These are phyloP conservation scores for Talaromyces albobiverticillius DNA, from an alignment of 2,329 filamentous ascomycete species.

Conservation along the genomic window DNA sequence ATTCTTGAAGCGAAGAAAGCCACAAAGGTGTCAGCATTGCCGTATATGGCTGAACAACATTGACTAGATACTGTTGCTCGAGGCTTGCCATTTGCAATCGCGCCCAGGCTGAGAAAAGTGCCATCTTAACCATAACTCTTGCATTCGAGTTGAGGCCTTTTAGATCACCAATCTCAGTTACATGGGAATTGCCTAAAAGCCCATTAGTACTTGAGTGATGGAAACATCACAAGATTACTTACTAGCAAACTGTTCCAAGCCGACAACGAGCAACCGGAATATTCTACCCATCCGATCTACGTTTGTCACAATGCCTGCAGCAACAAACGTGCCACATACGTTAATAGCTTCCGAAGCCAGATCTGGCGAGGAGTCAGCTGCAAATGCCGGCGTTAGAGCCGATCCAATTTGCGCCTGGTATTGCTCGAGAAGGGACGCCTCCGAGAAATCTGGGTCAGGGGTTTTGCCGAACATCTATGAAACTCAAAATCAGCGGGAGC, in stretches of 20 bases:
- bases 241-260: constrained; percentile 86
- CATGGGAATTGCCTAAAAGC: constrained; percentile 62
- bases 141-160: constrained; percentile 92
- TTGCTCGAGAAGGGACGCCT: constrained; percentile 92
- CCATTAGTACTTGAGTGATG: constrained; percentile 12
- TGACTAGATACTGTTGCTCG: constrained; percentile 83
- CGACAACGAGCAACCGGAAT: constrained; percentile 84
- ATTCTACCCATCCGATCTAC: constrained; percentile 99
- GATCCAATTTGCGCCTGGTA: constrained; percentile 99
- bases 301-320: constrained; percentile 94
- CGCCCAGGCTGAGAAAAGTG: constrained; percentile 95
- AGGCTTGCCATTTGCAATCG: constrained; percentile 92
- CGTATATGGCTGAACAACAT: constrained; percentile 87
- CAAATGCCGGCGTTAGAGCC: constrained; percentile 92
- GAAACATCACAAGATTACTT: constrained; percentile 21
- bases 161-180: constrained; percentile 85
- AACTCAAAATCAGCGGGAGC: neutral
- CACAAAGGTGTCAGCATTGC: constrained; percentile 87
- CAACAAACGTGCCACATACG: constrained; percentile 96
- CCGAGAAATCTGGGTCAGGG: constrained; percentile 95
- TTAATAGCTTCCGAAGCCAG: constrained; percentile 94
- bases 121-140: constrained; percentile 97
- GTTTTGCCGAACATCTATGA: constrained; percentile 82
- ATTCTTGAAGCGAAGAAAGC: constrained; percentile 90
- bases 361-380: constrained; percentile 91